A percentile compares a stretch with the other conserved stretches of the same genome.
These are phyloP conservation scores for Diaporthe helianthi DNA, from an alignment of 2,329 filamentous ascomycete species.

Conservation along the genomic window DNA sequence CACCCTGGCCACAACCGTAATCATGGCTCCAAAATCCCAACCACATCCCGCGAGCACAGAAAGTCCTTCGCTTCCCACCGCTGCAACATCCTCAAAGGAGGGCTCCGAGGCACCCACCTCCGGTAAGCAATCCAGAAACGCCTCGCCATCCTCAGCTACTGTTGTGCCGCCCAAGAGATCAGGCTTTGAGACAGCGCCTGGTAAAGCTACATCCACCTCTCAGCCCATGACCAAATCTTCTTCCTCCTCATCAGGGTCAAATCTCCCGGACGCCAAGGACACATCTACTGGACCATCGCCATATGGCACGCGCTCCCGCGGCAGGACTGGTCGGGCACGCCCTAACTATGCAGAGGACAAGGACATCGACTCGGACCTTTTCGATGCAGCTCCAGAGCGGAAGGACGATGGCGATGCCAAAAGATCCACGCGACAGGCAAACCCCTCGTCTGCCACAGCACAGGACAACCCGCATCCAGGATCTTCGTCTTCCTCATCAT, in stretches of 20 bases:
- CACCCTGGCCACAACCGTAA: constrained; percentile 28
- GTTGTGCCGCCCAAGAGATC: constrained; percentile 44
- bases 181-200: constrained; percentile 38
- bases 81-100: constrained; percentile 41
- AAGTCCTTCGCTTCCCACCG: constrained; percentile 38
- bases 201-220: constrained; percentile 40
- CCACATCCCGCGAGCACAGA: constrained; percentile 39
- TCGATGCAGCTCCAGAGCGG: constrained; percentile 69
- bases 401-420: constrained; percentile 61
- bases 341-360: constrained; percentile 95
- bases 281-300: constrained; percentile 64
- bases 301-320: constrained; percentile 94
- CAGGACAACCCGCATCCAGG: constrained; percentile 37
- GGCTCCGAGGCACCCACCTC: constrained; percentile 39
- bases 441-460: constrained; percentile 49
- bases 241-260: constrained; percentile 54
- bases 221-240: constrained; percentile 58
- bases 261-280: constrained; percentile 55
- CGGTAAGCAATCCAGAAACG: constrained; percentile 39
- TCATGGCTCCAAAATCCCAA: constrained; percentile 50
- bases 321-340: constrained; percentile 79
- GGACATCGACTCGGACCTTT: constrained; percentile 85
- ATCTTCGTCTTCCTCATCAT: constrained; percentile 41
- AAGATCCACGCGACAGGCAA: constrained; percentile 53
- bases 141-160: constrained; percentile 38